Evolutionary conservation across 2,329 filamentous ascomycete species (phyloP).

Genomic region (Penicillium glabrum): DNA sequence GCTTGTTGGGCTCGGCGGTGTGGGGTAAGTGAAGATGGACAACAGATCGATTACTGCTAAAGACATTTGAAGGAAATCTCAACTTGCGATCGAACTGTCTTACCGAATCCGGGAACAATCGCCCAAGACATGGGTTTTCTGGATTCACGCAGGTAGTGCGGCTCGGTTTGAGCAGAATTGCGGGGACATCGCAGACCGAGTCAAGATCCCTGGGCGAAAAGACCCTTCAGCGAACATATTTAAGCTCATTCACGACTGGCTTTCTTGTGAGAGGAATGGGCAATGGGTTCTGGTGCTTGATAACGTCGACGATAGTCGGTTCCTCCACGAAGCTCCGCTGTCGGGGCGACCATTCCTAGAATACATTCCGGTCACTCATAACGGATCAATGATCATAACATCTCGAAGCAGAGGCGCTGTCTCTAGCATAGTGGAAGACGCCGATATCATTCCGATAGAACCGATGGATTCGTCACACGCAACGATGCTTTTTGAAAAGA

Average conservation of each 20-base stretch:
- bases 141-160: constrained; percentile 36
- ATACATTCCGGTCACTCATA: constrained; percentile 6
- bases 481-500: constrained; percentile 29
- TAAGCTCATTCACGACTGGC: constrained; percentile 24
- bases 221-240: constrained; percentile 35
- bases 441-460: constrained; percentile 15
- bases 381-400: constrained; percentile 19
- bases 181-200: constrained; percentile 1
- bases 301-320: constrained; percentile 23
- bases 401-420: constrained; percentile 10
- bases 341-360: constrained; percentile 4
- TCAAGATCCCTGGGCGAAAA: constrained; percentile 19
- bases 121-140: constrained; percentile 36
- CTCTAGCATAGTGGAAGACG: constrained; percentile 5
- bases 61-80: constrained; percentile 31
- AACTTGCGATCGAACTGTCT: constrained; percentile 41
- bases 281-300: constrained; percentile 28
- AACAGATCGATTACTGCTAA: background rate
- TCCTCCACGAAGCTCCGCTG: constrained; percentile 3
- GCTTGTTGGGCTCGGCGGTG: constrained; percentile 15
- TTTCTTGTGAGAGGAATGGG: constrained; percentile 14
- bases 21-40: background rate
- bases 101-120: constrained; percentile 29
- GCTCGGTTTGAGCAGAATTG: constrained; percentile 9
- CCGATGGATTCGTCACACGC: constrained; percentile 28